Conservation (phyloP, 257 asterid species). For the Avicennia marina region DNA sequence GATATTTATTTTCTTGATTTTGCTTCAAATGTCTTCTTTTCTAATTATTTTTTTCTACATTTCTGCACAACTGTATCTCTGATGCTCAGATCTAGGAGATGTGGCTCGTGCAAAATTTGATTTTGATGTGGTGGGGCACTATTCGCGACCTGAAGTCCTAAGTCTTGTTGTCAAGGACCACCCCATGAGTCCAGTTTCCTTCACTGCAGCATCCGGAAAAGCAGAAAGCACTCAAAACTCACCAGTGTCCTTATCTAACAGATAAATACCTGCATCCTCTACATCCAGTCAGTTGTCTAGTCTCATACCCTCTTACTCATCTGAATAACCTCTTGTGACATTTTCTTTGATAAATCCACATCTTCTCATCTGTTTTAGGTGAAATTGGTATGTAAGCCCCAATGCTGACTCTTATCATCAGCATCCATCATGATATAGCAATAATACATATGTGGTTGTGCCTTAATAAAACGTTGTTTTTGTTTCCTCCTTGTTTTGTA, state of each 20-base stretch:
- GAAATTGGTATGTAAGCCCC: too few relatives aligned
- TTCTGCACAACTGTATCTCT: background rate
- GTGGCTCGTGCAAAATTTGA: conserved; percentile 86
- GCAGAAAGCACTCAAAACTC: conserved; percentile 37
- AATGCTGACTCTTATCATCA: too few relatives aligned
- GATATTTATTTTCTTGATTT: too few relatives aligned
- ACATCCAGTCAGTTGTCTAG: conserved; percentile 13
- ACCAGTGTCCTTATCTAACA: background rate
- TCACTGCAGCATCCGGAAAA: conserved; percentile 56
- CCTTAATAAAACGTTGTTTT: too few relatives aligned
- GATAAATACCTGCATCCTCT: background rate
- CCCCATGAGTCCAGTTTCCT: conserved; percentile 63
- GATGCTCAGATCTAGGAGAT: conserved; percentile 75
- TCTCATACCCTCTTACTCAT: background rate
- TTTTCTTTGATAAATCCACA: conserved; percentile 5
- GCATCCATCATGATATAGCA: too few relatives aligned
- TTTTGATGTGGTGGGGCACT: conserved; percentile 95
- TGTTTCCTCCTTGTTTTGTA: too few relatives aligned
- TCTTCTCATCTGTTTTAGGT: background rate
- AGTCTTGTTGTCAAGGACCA: conserved; percentile 78
- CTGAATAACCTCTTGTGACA: background rate
- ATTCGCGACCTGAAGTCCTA: conserved; percentile 85
- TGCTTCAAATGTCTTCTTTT: too few relatives aligned
- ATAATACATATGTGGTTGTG: too few relatives aligned
- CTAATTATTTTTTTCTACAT: background rate